These are phyloP conservation scores for Suillus luteus DNA, from an alignment of 768 basidiomycete genomes.

Conservation along the genomic window DNA sequence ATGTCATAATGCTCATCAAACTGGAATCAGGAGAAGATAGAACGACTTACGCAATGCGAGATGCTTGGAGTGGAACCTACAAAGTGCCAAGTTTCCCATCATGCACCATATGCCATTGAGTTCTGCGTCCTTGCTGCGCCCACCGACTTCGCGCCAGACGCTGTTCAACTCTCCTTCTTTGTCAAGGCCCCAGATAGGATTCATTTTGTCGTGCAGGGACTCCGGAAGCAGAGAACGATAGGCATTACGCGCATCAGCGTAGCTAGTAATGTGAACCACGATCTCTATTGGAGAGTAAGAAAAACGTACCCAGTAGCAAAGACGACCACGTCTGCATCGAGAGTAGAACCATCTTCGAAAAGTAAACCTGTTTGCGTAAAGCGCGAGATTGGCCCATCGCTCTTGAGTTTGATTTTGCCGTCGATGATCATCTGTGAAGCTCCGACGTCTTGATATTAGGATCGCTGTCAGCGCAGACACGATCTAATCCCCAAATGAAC, in stretches of 20 bases:
- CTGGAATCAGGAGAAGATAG: not conserved
- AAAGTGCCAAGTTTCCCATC: conserved; percentile 63
- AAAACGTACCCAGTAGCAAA: conserved; percentile 51
- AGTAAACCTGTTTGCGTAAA: conserved; percentile 42
- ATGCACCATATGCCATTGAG: conserved; percentile 51
- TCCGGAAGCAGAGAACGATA: conserved; percentile 25
- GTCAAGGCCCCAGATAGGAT: conserved; percentile 33
- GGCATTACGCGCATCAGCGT: conserved; percentile 20
- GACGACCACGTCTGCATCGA: conserved; percentile 51
- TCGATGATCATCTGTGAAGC: conserved; percentile 45
- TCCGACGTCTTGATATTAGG: conserved; percentile 35
- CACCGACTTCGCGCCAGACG: conserved; percentile 49
- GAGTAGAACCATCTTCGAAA: conserved; percentile 43
- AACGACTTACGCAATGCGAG: conserved; percentile 59
- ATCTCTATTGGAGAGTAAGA: not conserved
- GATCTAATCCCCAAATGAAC: conserved; percentile 6
- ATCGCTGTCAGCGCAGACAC: not conserved
- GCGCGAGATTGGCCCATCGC: conserved; percentile 41
- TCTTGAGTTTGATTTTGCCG: conserved; percentile 50
- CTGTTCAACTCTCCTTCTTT: conserved; percentile 33
- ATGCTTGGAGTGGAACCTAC: conserved; percentile 69
- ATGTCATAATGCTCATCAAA: not conserved
- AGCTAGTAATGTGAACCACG: conserved; percentile 17
- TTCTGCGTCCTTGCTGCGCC: conserved; percentile 25
- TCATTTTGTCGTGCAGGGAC: conserved; percentile 19